Base-by-base conservation (phyloP, 2,329 filamentous ascomycete genomes). In the Trichoderma asperellum region DNA sequence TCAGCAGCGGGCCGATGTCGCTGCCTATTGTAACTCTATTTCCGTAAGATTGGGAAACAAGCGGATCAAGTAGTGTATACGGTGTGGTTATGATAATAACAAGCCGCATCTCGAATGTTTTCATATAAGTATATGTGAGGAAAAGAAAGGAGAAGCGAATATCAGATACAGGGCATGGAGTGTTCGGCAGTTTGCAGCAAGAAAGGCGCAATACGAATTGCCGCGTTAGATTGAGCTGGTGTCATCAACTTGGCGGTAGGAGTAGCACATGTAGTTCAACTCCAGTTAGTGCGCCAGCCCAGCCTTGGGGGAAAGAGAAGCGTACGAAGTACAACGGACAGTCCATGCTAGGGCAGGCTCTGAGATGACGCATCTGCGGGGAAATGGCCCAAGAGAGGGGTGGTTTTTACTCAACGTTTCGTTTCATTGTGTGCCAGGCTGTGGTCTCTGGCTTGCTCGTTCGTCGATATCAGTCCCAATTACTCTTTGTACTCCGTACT, bases 321-420 rank as follows among this genome's bases (percentile, higher is more conserved):
- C 32, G 47, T 37, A 29, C 40, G 37, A 49, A 47, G 62, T 14
- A 18, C 21, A 32, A 2, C 10, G 35, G 37, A 57, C 21, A 8
- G 21, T 34, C 62, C 53, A 43, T 65, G 52, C 52, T 35, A 65
- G 52, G 62, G 52, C 35, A 57, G 27, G 52, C 62, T 43, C 29
- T 34, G 18, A 34, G 37, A 57, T 47, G 62, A 49, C 37, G 62
- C 53, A 65, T 65, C 21, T 47, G 52, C 53, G 62, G 53, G 62
- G 62, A 37, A 65, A 34, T 14, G 4, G 21, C 21, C 49, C 21
- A 24, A 32, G 18, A 43, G 62, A 65, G 62, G 62, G 62, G 49
- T 43, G 7, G 35, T 32, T 52, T 55, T 55, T 40, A 52, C 56
- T 56, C 52, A 12, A 16, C 52, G 21, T 34, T 4, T 63, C 47